These are phyloP conservation scores for Aspergillus eucalypticola DNA, from an alignment of 2,329 filamentous ascomycete species.

Conservation along the genomic window DNA sequence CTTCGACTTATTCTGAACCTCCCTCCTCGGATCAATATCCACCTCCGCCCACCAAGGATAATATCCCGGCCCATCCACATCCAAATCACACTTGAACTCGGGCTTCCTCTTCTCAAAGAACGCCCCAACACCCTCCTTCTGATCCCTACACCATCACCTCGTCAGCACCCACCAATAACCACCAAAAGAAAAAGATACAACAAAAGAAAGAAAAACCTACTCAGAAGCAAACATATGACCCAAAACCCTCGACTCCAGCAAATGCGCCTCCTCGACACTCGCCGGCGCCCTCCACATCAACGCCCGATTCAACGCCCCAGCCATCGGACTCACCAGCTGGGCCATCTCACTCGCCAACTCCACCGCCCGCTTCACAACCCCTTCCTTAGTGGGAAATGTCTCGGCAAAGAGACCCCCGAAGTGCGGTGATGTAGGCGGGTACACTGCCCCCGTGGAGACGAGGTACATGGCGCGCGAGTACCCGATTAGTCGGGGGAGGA, in stretches of 20 bases:
- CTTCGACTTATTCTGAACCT: slow-evolving; percentile 24
- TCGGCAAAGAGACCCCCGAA: no score
- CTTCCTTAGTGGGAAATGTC: no score
- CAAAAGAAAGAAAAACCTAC: slow-evolving; percentile 19
- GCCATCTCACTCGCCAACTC: no score
- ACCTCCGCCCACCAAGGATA: slow-evolving; percentile 71
- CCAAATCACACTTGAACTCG: slow-evolving; percentile 62
- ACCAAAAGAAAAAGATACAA: no score
- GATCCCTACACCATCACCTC: slow-evolving; percentile 45
- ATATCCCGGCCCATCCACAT: slow-evolving; percentile 58
- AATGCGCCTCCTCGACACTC: slow-evolving; percentile 67
- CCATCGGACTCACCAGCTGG: no score
- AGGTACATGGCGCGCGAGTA: slow-evolving; percentile 37
- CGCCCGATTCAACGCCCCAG: slow-evolving; percentile 51
- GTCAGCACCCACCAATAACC: background rate
- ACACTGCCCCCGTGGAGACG: slow-evolving; percentile 62
- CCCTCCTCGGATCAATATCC: slow-evolving; percentile 40
- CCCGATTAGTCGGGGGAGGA: slow-evolving; percentile 56
- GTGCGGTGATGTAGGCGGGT: no score
- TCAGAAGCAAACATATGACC: slow-evolving; percentile 40
- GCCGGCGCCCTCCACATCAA: slow-evolving; percentile 61
- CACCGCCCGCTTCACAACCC: no score
- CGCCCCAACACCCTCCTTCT: slow-evolving; percentile 66
- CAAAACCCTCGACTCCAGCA: slow-evolving; percentile 59
- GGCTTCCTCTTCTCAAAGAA: slow-evolving; percentile 69